Conservation (phyloP, 257 asterid species). For the Plantago elongata region DNA sequence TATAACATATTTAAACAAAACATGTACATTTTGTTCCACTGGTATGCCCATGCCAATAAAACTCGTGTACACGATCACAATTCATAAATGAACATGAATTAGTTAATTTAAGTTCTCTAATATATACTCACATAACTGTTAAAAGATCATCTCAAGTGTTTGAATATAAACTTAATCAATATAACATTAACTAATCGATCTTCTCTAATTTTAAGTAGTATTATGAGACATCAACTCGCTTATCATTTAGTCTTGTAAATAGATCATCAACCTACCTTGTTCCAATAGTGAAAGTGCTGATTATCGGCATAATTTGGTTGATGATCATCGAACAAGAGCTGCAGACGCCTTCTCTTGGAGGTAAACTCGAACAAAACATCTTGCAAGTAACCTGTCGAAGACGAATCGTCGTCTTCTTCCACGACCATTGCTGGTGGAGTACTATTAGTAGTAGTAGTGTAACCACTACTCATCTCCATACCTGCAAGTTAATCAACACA, state of each 20-base stretch:
- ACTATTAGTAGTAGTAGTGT: background rate
- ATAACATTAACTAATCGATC: too few relatives aligned
- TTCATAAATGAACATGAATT: background rate
- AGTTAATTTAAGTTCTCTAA: too few relatives aligned
- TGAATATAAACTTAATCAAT: too few relatives aligned
- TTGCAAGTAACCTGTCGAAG: conserved; percentile 70
- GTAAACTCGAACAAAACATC: conserved; percentile 75
- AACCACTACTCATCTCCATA: conserved; percentile 12
- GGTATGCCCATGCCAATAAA: background rate
- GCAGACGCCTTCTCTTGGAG: conserved; percentile 59
- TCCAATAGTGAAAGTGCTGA: conserved; percentile 16
- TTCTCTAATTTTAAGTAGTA: too few relatives aligned
- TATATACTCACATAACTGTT: too few relatives aligned
- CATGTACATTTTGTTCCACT: background rate
- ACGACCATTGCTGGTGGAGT: background rate
- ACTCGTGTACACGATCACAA: background rate
- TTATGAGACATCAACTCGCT: too few relatives aligned
- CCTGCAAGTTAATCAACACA: background rate
- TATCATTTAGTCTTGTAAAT: too few relatives aligned
- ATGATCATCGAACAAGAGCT: conserved; percentile 22
- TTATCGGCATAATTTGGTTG: background rate
- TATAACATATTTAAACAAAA: too few relatives aligned
- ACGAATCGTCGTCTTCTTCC: conserved; percentile 23
- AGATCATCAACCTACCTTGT: conserved; percentile 11
- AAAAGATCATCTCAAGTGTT: too few relatives aligned